phyloP scores from a whole-genome alignment of 257 asterid genomes.

The Primulina tabacum region DNA sequence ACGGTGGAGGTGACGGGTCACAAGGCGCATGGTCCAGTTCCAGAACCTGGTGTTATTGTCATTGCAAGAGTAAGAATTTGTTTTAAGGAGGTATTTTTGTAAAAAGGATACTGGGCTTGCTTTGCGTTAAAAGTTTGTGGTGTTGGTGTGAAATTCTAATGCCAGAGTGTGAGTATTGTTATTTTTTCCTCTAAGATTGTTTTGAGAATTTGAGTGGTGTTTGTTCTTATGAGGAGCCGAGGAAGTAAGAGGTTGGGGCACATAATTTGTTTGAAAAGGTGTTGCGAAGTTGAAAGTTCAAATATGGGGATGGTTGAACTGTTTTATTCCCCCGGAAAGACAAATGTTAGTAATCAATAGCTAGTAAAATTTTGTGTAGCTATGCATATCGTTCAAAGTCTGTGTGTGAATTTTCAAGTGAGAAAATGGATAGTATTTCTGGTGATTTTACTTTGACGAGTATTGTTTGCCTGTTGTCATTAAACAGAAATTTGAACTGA shows the following conservation, averaged over 20 bases:
- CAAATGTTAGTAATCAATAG: too few relatives aligned
- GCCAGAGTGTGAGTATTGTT: neutral
- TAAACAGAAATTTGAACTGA: neutral
- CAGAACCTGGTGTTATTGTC: conserved; percentile 77
- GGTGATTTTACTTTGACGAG: neutral
- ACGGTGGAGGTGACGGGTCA: conserved; percentile 83
- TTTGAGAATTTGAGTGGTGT: neutral
- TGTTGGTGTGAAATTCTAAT: neutral
- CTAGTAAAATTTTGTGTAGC: too few relatives aligned
- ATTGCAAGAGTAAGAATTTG: conserved; percentile 64
- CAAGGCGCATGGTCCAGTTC: conserved; percentile 93
- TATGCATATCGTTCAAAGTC: too few relatives aligned
- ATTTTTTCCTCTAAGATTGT: neutral
- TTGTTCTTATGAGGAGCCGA: neutral
- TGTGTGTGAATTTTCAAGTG: neutral
- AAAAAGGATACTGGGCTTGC: neutral
- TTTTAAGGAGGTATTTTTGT: neutral
- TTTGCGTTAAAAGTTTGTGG: conserved; percentile 11
- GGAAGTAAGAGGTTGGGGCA: neutral
- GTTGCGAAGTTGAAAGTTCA: neutral
- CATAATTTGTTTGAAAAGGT: neutral
- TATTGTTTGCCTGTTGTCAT: neutral
- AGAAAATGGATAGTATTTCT: neutral
- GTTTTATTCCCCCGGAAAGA: too few relatives aligned
- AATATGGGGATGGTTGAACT: too few relatives aligned